Conservation (phyloP, 129 eudicot species). For the Flaveria brownii region DNA sequence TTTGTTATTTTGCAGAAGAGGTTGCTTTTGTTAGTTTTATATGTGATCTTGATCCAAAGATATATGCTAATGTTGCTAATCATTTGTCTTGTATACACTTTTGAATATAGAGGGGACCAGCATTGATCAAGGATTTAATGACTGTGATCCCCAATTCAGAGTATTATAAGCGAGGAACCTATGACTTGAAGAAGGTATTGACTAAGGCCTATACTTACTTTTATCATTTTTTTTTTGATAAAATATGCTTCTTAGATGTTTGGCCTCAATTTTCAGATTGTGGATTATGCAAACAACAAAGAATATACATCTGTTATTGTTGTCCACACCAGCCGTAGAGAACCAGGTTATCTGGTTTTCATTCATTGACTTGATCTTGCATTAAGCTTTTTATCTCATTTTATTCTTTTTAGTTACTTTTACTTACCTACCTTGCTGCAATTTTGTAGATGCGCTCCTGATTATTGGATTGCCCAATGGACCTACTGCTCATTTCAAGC, state of each 20-base stretch:
- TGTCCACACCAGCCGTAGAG: constrained; percentile 95
- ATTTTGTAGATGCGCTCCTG: constrained; percentile 67
- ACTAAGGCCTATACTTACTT: not conserved
- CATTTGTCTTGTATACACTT: not conserved
- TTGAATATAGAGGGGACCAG: constrained; percentile 81
- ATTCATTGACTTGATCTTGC: not conserved
- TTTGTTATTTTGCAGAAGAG: constrained; percentile 6
- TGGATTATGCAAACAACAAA: constrained; percentile 76
- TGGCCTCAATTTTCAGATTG: constrained; percentile 52
- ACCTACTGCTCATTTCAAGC: constrained; percentile 97
- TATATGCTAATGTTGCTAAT: constrained; percentile 6
- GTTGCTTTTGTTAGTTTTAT: constrained; percentile 4
- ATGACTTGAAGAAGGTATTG: constrained; percentile 84
- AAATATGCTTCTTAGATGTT: not conserved
- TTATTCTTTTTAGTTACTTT: not conserved
- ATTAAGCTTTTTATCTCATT: not conserved
- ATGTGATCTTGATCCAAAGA: not conserved
- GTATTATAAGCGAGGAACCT: constrained; percentile 91
- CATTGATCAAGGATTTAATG: constrained; percentile 68
- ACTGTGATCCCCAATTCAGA: constrained; percentile 78
- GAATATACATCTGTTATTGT: constrained; percentile 84
- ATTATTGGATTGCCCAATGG: constrained; percentile 90
- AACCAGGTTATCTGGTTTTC: constrained; percentile 64
- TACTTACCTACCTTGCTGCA: not conserved
- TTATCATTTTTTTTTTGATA: not conserved